These are phyloP conservation scores for Haplosporangium sp. DNA, from an alignment of 371 early-diverging fungal species.

Conservation along the genomic window DNA sequence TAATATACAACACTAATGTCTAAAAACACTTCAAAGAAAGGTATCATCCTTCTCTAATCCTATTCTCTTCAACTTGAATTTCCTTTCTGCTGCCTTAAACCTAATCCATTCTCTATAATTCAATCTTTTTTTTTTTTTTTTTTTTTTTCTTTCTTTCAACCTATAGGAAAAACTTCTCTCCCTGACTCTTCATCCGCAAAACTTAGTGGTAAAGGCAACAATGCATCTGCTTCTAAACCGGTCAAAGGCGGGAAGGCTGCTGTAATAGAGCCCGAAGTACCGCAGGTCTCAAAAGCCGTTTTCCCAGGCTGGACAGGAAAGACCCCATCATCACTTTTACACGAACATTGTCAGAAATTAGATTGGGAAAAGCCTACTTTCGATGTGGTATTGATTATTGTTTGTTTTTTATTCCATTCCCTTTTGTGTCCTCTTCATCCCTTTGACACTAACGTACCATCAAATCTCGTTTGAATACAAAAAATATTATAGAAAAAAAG, in stretches of 20 bases:
- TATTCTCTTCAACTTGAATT: too few species aligned
- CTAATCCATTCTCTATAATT: too few species aligned
- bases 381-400: conserved; percentile 57
- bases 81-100: too few species aligned
- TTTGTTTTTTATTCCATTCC: background rate
- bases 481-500: conserved; percentile 25
- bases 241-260: conserved; percentile 26
- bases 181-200: conserved; percentile 6
- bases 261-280: conserved; percentile 25
- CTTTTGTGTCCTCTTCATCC: background rate
- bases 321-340: conserved; percentile 80
- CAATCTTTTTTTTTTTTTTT: background rate
- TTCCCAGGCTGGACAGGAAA: conserved; percentile 91
- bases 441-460: too few species aligned
- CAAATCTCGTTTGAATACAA: background rate
- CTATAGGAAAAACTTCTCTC: conserved; percentile 26
- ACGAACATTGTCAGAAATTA: conserved; percentile 82
- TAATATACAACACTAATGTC: too few species aligned
- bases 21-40: too few species aligned
- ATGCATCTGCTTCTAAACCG: conserved; percentile 1
- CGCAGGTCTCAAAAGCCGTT: conserved; percentile 51
- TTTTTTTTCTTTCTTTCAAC: too few species aligned
- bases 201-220: conserved; percentile 10
- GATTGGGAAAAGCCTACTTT: conserved; percentile 84
- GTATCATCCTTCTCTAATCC: too few species aligned